These are phyloP conservation scores for Taiwanofungus camphoratus DNA, from an alignment of 1,284 basidiomycete species.

Conservation along the genomic window DNA sequence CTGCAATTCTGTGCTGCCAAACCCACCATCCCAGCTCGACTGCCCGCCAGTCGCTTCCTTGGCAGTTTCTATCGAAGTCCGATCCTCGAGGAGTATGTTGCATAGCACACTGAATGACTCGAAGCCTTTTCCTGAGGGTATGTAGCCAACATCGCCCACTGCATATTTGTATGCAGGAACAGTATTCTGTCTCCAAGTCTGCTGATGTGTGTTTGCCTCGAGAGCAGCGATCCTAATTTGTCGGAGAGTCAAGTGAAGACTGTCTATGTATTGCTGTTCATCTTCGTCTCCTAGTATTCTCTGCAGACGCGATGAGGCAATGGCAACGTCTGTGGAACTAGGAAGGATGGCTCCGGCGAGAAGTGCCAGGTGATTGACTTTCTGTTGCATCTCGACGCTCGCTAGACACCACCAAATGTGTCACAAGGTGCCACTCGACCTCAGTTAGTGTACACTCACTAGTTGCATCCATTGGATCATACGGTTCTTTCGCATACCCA, in stretches of 20 bases:
- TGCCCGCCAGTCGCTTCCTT: slow-evolving; percentile 20
- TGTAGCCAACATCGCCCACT: slow-evolving; percentile 44
- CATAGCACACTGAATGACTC: slow-evolving; percentile 34
- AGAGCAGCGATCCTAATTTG: slow-evolving; percentile 36
- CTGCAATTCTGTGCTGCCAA: slow-evolving; percentile 18
- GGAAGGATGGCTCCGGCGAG: slow-evolving; percentile 36
- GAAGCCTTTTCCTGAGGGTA: slow-evolving; percentile 31
- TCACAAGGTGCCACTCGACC: too few species aligned
- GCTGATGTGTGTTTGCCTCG: slow-evolving; percentile 31
- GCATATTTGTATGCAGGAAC: slow-evolving; percentile 34
- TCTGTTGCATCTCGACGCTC: slow-evolving; percentile 16
- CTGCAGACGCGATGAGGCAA: slow-evolving; percentile 21
- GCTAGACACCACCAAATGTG: neutral
- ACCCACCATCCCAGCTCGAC: slow-evolving; percentile 16
- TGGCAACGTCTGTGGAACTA: slow-evolving; percentile 9
- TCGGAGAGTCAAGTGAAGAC: slow-evolving; percentile 27
- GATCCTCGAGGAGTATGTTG: slow-evolving; percentile 32
- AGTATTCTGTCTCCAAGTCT: slow-evolving; percentile 35
- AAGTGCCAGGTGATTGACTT: slow-evolving; percentile 25
- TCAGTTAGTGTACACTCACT: slow-evolving; percentile 5
- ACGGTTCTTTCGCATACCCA: slow-evolving; percentile 12
- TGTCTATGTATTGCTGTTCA: slow-evolving; percentile 15
- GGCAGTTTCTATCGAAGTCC: slow-evolving; percentile 9
- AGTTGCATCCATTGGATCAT: slow-evolving; percentile 1
- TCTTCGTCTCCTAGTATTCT: slow-evolving; percentile 28